These are phyloP conservation scores for Beauveria bassiana DNA, from an alignment of 2,329 filamentous ascomycete genomes.

Conservation along the genomic window DNA sequence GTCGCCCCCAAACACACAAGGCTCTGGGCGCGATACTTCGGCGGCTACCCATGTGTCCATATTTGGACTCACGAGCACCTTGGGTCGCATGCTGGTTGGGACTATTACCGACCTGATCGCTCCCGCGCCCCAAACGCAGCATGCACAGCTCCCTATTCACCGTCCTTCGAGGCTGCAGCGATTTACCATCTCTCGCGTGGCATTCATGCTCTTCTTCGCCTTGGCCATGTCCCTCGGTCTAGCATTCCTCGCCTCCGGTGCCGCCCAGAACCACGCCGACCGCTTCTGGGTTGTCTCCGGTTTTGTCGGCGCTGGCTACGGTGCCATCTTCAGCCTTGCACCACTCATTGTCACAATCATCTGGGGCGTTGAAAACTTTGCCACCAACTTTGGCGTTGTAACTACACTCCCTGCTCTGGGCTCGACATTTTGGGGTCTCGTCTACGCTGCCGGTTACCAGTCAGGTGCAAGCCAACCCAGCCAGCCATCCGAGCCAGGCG, in stretches of 20 bases:
- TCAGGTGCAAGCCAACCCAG: conserved; percentile 43
- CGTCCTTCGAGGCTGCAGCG: conserved; percentile 23
- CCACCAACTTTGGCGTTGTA: conserved; percentile 94
- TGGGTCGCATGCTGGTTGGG: conserved; percentile 84
- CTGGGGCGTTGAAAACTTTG: conserved; percentile 98
- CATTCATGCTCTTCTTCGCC: conserved; percentile 70
- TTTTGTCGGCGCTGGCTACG: conserved; percentile 83
- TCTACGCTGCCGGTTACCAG: conserved; percentile 82
- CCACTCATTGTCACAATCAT: conserved; percentile 95
- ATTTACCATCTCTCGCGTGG: conserved; percentile 66
- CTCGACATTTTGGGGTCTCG: conserved; percentile 78
- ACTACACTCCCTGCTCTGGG: conserved; percentile 85
- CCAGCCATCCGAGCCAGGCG: conserved; percentile 22
- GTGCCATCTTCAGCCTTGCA: conserved; percentile 79
- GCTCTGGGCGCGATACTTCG: conserved; percentile 42
- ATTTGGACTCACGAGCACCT: conserved; percentile 80
- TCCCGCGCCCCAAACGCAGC: conserved; percentile 53
- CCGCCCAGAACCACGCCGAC: conserved; percentile 63
- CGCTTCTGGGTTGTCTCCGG: conserved; percentile 83
- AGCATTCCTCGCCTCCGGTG: conserved; percentile 67
- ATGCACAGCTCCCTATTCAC: conserved; percentile 37
- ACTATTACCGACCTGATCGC: conserved; percentile 84
- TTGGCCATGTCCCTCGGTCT: conserved; percentile 69
- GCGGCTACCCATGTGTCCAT: conserved; percentile 88
- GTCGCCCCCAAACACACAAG: conserved; percentile 48